Conservation (phyloP, 139 green algal species). For the Penium margaritaceum region DNA sequence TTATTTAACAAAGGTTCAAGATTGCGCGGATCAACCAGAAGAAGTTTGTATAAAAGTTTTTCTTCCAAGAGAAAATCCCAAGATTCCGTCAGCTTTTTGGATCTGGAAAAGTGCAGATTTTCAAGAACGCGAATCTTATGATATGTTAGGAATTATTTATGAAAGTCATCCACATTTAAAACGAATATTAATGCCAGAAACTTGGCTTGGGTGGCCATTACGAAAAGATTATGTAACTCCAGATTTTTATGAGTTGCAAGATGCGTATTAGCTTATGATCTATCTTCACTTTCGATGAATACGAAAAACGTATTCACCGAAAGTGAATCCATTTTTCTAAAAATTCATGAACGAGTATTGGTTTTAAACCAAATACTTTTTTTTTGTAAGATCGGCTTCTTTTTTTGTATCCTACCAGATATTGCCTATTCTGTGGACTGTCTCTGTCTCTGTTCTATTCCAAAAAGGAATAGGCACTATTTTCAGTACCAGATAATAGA, state of each 20-base stretch:
- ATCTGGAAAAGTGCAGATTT: slow-evolving; percentile 43
- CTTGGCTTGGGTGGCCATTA: slow-evolving; percentile 29
- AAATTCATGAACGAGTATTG: too few relatives aligned
- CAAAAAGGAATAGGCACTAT: too few relatives aligned
- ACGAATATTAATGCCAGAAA: slow-evolving; percentile 41
- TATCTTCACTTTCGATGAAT: too few relatives aligned
- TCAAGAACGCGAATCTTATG: slow-evolving; percentile 46
- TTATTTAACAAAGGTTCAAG: slow-evolving; percentile 23
- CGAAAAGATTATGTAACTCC: slow-evolving; percentile 35
- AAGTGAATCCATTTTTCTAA: too few relatives aligned
- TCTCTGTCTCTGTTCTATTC: too few relatives aligned
- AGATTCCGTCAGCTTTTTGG: slow-evolving; percentile 35
- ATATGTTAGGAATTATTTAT: slow-evolving; percentile 45
- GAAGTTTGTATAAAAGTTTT: slow-evolving; percentile 46
- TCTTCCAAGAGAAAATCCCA: slow-evolving; percentile 30
- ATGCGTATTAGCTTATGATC: too few relatives aligned
- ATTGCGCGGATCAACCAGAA: slow-evolving; percentile 28
- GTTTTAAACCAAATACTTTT: too few relatives aligned
- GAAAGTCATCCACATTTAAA: slow-evolving; percentile 40
- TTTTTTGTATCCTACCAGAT: too few relatives aligned
- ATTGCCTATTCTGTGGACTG: too few relatives aligned
- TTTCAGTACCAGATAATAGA: too few relatives aligned
- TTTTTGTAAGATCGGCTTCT: too few relatives aligned
- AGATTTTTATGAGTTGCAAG: slow-evolving; percentile 35
- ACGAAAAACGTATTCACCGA: too few relatives aligned